Conservation (phyloP, 2,329 filamentous ascomycete genomes). For the Simplicillium aogashimaense region DNA sequence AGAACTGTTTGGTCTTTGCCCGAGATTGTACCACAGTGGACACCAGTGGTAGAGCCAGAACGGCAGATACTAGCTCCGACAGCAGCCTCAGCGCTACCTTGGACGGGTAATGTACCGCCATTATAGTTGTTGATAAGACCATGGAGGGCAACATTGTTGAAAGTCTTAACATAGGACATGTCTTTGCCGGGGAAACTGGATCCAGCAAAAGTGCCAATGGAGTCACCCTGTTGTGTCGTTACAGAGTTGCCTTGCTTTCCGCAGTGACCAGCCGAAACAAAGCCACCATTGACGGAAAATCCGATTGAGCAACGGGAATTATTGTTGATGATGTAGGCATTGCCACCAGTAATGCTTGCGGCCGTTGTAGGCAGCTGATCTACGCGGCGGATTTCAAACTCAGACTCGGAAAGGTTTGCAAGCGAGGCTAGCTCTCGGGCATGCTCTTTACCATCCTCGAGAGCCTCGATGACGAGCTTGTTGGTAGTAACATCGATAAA, state of each 20-base stretch:
- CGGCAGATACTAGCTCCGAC: slow-evolving; percentile 26
- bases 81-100: slow-evolving; percentile 24
- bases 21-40: slow-evolving; percentile 25
- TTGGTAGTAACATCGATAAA: slow-evolving; percentile 23
- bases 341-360: too few relatives aligned
- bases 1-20: slow-evolving; percentile 21
- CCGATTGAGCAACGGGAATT: slow-evolving; percentile 24
- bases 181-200: too few relatives aligned
- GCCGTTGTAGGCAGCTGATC: slow-evolving; percentile 18
- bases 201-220: too few relatives aligned
- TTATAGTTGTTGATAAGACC: too few relatives aligned
- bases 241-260: too few relatives aligned
- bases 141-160: too few relatives aligned
- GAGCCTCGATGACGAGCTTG: slow-evolving; percentile 19
- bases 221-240: too few relatives aligned
- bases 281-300: slow-evolving; percentile 26
- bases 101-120: slow-evolving; percentile 19
- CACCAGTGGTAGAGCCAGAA: slow-evolving; percentile 28
- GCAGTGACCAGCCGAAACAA: slow-evolving; percentile 26
- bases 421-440: slow-evolving; percentile 22
- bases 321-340: slow-evolving; percentile 24
- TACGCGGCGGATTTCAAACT: slow-evolving; percentile 25
- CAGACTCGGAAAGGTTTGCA: slow-evolving; percentile 22
- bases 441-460: slow-evolving; percentile 20
- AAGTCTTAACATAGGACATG: too few relatives aligned